Evolutionary conservation across 305 asterid species (phyloP), one percentile per base, ranked within the genome.

Genomic region (Ajuga reptans): DNA sequence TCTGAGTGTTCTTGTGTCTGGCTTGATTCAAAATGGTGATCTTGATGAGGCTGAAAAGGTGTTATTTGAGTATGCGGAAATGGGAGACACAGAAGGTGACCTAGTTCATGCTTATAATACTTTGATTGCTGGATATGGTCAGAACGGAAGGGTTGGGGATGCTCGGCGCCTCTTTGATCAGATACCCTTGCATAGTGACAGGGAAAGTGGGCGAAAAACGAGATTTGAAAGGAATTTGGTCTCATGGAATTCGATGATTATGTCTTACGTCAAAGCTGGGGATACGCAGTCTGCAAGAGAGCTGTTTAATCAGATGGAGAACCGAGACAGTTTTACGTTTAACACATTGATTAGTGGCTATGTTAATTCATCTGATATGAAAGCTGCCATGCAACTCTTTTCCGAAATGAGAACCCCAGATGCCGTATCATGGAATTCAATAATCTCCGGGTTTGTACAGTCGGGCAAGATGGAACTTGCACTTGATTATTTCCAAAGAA

Each of bases 171-270:
- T 87, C 74, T 92, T 89, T 73, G 77, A 89, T 76, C 77, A 52
- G 72, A 79, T 91, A 27, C 89, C 93, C 1, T 31, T 71, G 53
- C n/a, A 0, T 54, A 65, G 72, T 3, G 69, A 66, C 50, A 9
- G 50, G 4, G 75, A 53, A 54, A 68, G 69, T 34, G 68, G 64
- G 29, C 59, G 69, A 67, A 71, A 50, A 8, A 50, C 17, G 42
- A 64, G 81, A 68, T 83, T 87, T 58, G 77, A 63, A 60, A 82
- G 87, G 75, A 87, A 87, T 80, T 75, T 82, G 18, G 83, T 91
- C 10, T 84, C 98, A 0, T 91, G 94, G 93, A 91, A 91, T 79
- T 87, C 95, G 2, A 89, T 91, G 91, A 84, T 91, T 55, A 87
- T 87, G 96, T 59, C 93, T 33, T 91, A 86, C 75, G 89, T 79